Evolutionary conservation across 306 rosid genomes (phyloP), one percentile per base, ranked within the genome.

Genomic region (Lathyrus aphaca): DNA sequence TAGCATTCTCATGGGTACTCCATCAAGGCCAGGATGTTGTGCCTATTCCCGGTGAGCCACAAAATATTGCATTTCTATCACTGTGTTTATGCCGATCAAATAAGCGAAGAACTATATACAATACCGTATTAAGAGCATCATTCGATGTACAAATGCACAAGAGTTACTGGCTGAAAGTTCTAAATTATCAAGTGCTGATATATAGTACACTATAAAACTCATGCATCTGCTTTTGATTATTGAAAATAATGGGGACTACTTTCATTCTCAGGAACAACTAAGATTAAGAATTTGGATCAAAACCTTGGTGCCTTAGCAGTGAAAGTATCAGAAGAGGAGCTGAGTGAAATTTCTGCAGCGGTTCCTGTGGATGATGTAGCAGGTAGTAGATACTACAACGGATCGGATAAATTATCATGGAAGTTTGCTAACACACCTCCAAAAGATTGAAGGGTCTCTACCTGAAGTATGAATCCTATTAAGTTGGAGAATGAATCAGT

Each of bases 1-100:
- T 88, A 64, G 84, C 96, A 55, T 72, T 88, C 27, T 84, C 91
- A 53, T 86, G 96, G 96, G 82, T 88, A 42, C 87, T 91, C 49
- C 82, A 80, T 6, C 86, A 80, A 79, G 97, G 89, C 51, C 66
- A 85, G 32, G 91, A 85, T 72, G 86, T 85, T 39, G 79, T 54
- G 45, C 85, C 85, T 35, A 81, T 81, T 55, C 85, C 85, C 38
- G 84, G 84, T 75, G 5, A 55, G 77, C 58, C 4, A 8, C 35
- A 30, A 17, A 46, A 59, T 17, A 59, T 59, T 21, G 23, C 23
- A 21, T 21, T 21, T 21, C 23, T 21, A 21, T 21, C 23, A 21
- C 23, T 21, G 3, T 23, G 25, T 23, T 23, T 23, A 23, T 23
- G 25, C 25, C 25, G 2, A 23, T 23, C 25, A 23, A 23, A 23